Conservation (phyloP, 139 green algal genomes). For the Chlamydomonas sphaeroides region DNA sequence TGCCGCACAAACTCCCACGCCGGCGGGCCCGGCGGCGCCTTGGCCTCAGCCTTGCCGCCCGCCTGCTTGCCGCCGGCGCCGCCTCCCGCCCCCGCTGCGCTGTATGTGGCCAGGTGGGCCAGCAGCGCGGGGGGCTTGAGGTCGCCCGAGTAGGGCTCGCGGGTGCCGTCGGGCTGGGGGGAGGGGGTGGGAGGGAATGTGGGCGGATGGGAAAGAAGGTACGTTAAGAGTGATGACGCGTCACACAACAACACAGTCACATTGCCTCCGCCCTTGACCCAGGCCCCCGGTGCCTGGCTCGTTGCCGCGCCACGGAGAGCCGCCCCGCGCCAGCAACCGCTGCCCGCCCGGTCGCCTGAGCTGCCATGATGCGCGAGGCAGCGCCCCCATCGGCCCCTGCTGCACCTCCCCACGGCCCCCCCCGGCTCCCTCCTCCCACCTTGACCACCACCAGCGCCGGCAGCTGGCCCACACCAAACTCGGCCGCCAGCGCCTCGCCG, state of each 20-base stretch:
- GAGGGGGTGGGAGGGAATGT: too few species aligned
- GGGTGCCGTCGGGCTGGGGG: not conserved
- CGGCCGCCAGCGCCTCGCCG: not conserved
- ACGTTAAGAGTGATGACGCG: not conserved
- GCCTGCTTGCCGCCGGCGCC: not conserved
- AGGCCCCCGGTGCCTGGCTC: too few species aligned
- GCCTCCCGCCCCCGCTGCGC: not conserved
- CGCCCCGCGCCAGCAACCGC: too few species aligned
- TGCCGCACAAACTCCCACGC: constrained; percentile 13
- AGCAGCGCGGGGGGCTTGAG: constrained; percentile 53
- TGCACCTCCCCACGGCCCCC: too few species aligned
- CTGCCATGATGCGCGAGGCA: too few species aligned
- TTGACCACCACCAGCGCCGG: constrained; percentile 42
- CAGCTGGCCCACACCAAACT: constrained; percentile 11
- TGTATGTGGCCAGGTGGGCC: constrained; percentile 27
- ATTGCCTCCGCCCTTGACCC: too few species aligned
- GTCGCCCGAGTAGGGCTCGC: constrained; percentile 36
- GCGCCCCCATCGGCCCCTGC: too few species aligned
- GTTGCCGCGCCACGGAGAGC: too few species aligned
- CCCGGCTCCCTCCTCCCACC: not conserved
- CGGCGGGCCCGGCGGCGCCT: too few species aligned
- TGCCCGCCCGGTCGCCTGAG: too few species aligned
- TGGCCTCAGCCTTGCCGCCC: not conserved
- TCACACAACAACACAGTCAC: not conserved
- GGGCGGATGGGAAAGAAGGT: not conserved